These are phyloP conservation scores for Neocallimastix lanati DNA, from an alignment of 192 early-diverging fungal genomes.

Conservation along the genomic window DNA sequence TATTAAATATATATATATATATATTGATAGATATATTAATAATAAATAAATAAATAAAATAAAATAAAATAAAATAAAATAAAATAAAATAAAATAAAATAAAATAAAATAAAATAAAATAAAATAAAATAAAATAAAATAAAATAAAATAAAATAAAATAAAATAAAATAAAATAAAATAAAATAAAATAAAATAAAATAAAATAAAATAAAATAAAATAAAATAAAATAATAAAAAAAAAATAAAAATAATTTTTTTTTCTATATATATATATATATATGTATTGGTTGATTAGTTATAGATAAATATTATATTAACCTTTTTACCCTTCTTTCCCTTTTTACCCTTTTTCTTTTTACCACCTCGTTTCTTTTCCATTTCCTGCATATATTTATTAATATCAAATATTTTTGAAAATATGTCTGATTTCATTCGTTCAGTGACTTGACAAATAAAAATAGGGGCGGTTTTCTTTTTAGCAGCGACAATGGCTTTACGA, in stretches of 20 bases:
- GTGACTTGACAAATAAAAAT: not conserved
- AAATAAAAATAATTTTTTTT: not conserved
- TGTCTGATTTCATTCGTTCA: not conserved
- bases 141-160: too few relatives aligned
- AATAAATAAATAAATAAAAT: too few relatives aligned
- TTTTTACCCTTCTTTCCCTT: not conserved
- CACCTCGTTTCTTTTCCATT: not conserved
- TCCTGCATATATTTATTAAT: not conserved
- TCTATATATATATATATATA: not conserved
- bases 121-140: too few relatives aligned
- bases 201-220: too few relatives aligned
- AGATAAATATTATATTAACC: not conserved
- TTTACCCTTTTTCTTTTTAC: not conserved
- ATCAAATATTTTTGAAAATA: not conserved
- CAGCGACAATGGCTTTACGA: not conserved
- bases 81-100: too few relatives aligned
- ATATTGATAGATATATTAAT: too few relatives aligned
- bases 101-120: too few relatives aligned
- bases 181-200: too few relatives aligned
- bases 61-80: too few relatives aligned
- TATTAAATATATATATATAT: too few relatives aligned
- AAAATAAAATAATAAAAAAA: too few relatives aligned
- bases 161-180: too few relatives aligned
- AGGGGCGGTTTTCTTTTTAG: not conserved
- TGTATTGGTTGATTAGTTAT: not conserved